Evolutionary conservation across 345 rosid species (phyloP).

Genomic region (Camelina laxa): DNA sequence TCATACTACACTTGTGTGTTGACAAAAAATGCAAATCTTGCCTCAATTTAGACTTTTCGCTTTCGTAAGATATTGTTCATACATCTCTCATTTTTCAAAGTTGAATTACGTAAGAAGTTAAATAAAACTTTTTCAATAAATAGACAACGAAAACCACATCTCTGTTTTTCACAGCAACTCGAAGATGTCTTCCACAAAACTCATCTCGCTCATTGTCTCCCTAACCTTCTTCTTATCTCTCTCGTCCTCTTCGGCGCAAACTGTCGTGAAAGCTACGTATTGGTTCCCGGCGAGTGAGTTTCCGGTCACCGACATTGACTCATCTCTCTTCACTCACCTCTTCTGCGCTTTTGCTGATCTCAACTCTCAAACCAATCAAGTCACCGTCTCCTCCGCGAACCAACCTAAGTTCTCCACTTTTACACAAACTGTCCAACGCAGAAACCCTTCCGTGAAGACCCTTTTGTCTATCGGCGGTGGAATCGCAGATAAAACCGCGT

Average conservation of each 20-base stretch:
- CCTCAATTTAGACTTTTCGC: constrained; percentile 10
- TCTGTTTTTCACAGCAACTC: constrained; percentile 31
- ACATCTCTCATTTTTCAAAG: not conserved
- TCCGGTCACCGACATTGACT: constrained; percentile 50
- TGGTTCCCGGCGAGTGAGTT: constrained; percentile 51
- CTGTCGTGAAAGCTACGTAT: constrained; percentile 59
- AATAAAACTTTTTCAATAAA: constrained; percentile 14
- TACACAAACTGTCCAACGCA: constrained; percentile 55
- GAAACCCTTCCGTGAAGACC: constrained; percentile 57
- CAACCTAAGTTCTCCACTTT: constrained; percentile 57
- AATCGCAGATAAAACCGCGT: constrained; percentile 30
- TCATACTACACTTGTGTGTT: constrained; percentile 25
- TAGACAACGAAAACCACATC: constrained; percentile 16
- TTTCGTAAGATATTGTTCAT: constrained; percentile 8
- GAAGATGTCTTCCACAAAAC: constrained; percentile 29
- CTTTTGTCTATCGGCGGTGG: constrained; percentile 73
- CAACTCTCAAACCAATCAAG: constrained; percentile 47
- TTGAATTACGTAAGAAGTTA: not conserved
- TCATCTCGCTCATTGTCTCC: constrained; percentile 26
- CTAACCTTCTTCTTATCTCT: constrained; percentile 28
- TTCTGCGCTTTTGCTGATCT: constrained; percentile 61
- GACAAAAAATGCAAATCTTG: constrained; percentile 6
- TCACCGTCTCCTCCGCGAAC: constrained; percentile 50
- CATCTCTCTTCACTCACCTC: constrained; percentile 68
- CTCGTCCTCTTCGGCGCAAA: constrained; percentile 40